phyloP scores from a whole-genome alignment of 371 early-diverging fungal species.

The Mortierella sp. region DNA sequence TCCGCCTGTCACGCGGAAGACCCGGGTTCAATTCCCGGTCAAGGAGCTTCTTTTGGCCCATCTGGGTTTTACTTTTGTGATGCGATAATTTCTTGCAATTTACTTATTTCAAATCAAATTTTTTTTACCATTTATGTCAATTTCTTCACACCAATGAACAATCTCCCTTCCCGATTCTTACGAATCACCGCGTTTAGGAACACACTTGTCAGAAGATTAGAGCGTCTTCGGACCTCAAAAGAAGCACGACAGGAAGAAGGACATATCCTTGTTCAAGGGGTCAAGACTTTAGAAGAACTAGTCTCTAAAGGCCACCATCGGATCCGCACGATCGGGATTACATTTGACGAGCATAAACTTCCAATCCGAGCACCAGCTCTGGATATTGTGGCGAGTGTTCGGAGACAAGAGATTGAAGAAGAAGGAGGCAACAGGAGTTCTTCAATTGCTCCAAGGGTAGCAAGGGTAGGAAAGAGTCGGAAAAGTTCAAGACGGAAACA shows the following conservation, averaged over 20 bases:
- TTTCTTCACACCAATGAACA: conserved; percentile 4
- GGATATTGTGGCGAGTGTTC: conserved; percentile 23
- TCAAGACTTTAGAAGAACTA: conserved; percentile 50
- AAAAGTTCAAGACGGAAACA: neutral
- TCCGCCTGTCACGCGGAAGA: too few relatives aligned
- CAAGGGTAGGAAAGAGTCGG: neutral
- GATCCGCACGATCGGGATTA: conserved; percentile 40
- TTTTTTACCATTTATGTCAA: neutral
- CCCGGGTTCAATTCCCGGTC: too few relatives aligned
- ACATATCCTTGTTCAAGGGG: conserved; percentile 44
- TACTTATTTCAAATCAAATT: too few relatives aligned
- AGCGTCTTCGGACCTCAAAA: conserved; percentile 29
- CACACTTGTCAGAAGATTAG: conserved; percentile 29
- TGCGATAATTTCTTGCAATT: too few relatives aligned
- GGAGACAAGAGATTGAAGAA: neutral
- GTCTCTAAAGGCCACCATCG: conserved; percentile 27
- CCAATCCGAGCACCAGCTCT: conserved; percentile 36
- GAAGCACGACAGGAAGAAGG: conserved; percentile 28
- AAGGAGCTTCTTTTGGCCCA: too few relatives aligned
- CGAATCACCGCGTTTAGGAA: conserved; percentile 38
- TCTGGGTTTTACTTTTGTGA: neutral
- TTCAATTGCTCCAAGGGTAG: neutral
- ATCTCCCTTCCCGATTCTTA: conserved; percentile 36
- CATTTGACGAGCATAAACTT: conserved; percentile 31
- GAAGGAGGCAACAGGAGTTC: neutral